Percentiles rank a stretch among this genome's conserved stretches.
These are phyloP conservation scores for Aschersonia sp. DNA, from an alignment of 2,329 filamentous ascomycete species.

Conservation along the genomic window DNA sequence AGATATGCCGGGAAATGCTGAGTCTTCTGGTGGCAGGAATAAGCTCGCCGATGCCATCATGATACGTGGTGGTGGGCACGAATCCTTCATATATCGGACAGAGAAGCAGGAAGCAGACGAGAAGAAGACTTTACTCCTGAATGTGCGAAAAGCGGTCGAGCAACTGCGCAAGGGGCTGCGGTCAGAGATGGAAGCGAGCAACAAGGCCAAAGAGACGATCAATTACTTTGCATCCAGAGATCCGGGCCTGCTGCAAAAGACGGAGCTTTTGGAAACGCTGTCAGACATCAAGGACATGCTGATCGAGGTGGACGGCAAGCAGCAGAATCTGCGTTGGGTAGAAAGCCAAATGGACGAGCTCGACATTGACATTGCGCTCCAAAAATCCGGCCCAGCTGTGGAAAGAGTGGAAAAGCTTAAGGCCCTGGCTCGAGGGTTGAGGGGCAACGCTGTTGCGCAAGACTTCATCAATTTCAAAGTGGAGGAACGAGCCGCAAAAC, in stretches of 20 bases:
- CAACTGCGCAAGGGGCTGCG: slow-evolving; percentile 76
- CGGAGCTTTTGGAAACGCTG: slow-evolving; percentile 63
- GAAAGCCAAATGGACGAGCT: slow-evolving; percentile 91
- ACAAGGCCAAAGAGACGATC: slow-evolving; percentile 71
- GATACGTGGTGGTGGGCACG: slow-evolving; percentile 69
- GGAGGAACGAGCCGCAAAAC: slow-evolving; percentile 64
- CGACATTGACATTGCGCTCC: slow-evolving; percentile 88
- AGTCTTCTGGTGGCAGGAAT: slow-evolving; percentile 37
- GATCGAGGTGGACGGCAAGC: slow-evolving; percentile 91
- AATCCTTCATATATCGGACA: slow-evolving; percentile 89
- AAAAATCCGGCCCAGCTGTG: slow-evolving; percentile 77
- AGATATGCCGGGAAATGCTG: slow-evolving; percentile 60
- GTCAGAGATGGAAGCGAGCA: slow-evolving; percentile 75
- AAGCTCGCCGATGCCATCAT: slow-evolving; percentile 77
- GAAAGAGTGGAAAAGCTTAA: slow-evolving; percentile 73
- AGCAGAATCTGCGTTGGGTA: slow-evolving; percentile 91
- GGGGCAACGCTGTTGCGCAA: slow-evolving; percentile 75
- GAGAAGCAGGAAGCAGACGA: slow-evolving; percentile 67
- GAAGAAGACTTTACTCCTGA: slow-evolving; percentile 69
- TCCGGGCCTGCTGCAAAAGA: slow-evolving; percentile 61
- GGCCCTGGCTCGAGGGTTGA: slow-evolving; percentile 61
- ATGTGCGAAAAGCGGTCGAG: slow-evolving; percentile 85
- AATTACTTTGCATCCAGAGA: slow-evolving; percentile 75
- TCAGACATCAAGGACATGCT: slow-evolving; percentile 75
- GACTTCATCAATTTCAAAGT: slow-evolving; percentile 88